These are phyloP conservation scores for Neoboletus brunneissimus DNA, from an alignment of 768 basidiomycete genomes.

Conservation along the genomic window DNA sequence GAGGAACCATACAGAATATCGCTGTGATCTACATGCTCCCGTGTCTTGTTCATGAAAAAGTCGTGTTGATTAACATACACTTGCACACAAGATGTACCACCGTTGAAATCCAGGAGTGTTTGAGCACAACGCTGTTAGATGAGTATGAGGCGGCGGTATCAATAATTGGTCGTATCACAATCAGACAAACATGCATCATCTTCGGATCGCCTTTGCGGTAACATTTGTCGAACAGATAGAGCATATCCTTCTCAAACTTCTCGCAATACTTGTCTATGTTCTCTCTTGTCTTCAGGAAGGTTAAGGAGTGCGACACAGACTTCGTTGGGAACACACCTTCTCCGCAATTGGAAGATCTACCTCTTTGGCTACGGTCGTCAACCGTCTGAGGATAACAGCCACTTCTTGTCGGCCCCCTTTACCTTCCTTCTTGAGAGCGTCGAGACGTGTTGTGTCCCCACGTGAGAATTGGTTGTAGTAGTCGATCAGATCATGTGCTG, in stretches of 20 bases:
- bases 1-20: conserved; percentile 54
- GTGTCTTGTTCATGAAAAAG: conserved; percentile 95
- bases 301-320: background rate
- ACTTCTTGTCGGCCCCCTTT: conserved; percentile 85
- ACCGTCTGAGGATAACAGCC: conserved; percentile 79
- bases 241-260: conserved; percentile 98
- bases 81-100: conserved; percentile 93
- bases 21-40: conserved; percentile 53
- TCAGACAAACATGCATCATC: conserved; percentile 87
- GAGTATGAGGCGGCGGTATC: conserved; percentile 9
- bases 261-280: conserved; percentile 97
- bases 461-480: conserved; percentile 91
- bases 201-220: conserved; percentile 97
- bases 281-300: conserved; percentile 66
- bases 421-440: conserved; percentile 81
- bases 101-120: conserved; percentile 96
- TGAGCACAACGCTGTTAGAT: conserved; percentile 88
- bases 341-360: conserved; percentile 85
- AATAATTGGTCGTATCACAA: conserved; percentile 14
- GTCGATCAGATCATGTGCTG: conserved; percentile 89
- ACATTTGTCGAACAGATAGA: conserved; percentile 91
- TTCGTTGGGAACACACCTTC: conserved; percentile 47
- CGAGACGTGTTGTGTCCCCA: conserved; percentile 72
- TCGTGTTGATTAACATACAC: conserved; percentile 99
- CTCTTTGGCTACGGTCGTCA: conserved; percentile 88